These are phyloP conservation scores for Ceratocystis papillata DNA, from an alignment of 2,329 filamentous ascomycete genomes.

Conservation along the genomic window DNA sequence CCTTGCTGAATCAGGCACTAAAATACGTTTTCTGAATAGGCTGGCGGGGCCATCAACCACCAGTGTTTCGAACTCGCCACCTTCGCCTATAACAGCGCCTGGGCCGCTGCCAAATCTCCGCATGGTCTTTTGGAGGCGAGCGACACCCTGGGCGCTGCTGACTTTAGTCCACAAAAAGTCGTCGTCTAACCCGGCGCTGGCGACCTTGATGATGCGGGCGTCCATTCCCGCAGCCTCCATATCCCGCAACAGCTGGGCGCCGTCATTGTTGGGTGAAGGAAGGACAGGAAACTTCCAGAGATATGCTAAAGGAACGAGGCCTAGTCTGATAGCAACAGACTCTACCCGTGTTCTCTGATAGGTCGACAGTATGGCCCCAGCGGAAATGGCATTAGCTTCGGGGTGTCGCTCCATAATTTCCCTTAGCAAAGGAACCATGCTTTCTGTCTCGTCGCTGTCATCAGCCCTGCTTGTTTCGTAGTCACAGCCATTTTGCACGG, in stretches of 20 bases:
- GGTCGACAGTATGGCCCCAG: slow-evolving; percentile 84
- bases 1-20: slow-evolving; percentile 45
- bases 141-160: slow-evolving; percentile 43
- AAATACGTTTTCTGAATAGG: slow-evolving; percentile 63
- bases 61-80: slow-evolving; percentile 91
- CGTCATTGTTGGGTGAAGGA: slow-evolving; percentile 40
- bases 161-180: slow-evolving; percentile 72
- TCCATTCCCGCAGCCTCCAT: slow-evolving; percentile 71
- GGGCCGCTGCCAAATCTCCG: slow-evolving; percentile 50
- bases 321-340: slow-evolving; percentile 75
- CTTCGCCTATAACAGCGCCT: slow-evolving; percentile 72
- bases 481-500: slow-evolving; percentile 59
- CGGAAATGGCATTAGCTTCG: slow-evolving; percentile 72
- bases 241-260: slow-evolving; percentile 58
- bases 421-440: slow-evolving; percentile 63
- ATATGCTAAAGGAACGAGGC: slow-evolving; percentile 70
- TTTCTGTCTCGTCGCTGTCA: slow-evolving; percentile 74
- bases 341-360: slow-evolving; percentile 97
- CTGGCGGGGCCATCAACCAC: slow-evolving; percentile 65
- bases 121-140: slow-evolving; percentile 43
- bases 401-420: slow-evolving; percentile 60
- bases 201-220: slow-evolving; percentile 89
- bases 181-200: slow-evolving; percentile 77
- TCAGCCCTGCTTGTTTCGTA: slow-evolving; percentile 41
- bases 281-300: slow-evolving; percentile 84